Conservation (phyloP, 345 rosid genomes). For the Camelina laxa region DNA sequence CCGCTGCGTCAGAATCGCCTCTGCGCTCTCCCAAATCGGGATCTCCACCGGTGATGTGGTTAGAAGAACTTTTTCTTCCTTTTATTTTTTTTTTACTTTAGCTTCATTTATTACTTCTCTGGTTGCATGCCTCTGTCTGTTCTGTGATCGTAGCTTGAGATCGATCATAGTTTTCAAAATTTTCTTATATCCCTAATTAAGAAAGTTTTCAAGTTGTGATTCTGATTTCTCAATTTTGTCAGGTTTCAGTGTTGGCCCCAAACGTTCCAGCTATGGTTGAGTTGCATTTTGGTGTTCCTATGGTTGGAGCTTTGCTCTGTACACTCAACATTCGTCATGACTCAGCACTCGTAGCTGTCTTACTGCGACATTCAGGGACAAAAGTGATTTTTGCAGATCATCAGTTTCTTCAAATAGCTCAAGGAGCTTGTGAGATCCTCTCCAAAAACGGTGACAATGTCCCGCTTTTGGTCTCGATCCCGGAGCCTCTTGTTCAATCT, state of each 20-base stretch:
- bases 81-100: background rate
- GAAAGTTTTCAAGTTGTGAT: background rate
- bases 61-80: no score
- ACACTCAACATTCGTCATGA: conserved; percentile 78
- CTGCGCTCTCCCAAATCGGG: conserved; percentile 53
- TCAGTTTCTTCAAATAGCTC: conserved; percentile 59
- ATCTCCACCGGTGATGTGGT: conserved; percentile 61
- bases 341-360: conserved; percentile 57
- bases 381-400: conserved; percentile 71
- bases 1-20: conserved; percentile 71
- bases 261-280: conserved; percentile 83
- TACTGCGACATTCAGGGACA: conserved; percentile 63
- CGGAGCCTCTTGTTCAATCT: conserved; percentile 42
- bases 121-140: background rate
- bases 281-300: conserved; percentile 85
- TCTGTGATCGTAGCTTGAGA: no score
- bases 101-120: background rate
- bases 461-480: conserved; percentile 56
- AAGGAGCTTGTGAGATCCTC: conserved; percentile 60
- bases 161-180: no score
- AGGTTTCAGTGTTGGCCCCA: conserved; percentile 76
- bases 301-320: conserved; percentile 82
- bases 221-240: background rate
- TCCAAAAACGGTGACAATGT: conserved; percentile 38
- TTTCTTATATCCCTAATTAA: background rate